A percentile compares a stretch with the other conserved stretches of the same genome.
These are phyloP conservation scores for Aspergillus chevalieri DNA, from an alignment of 2,329 filamentous ascomycete genomes.

Conservation along the genomic window DNA sequence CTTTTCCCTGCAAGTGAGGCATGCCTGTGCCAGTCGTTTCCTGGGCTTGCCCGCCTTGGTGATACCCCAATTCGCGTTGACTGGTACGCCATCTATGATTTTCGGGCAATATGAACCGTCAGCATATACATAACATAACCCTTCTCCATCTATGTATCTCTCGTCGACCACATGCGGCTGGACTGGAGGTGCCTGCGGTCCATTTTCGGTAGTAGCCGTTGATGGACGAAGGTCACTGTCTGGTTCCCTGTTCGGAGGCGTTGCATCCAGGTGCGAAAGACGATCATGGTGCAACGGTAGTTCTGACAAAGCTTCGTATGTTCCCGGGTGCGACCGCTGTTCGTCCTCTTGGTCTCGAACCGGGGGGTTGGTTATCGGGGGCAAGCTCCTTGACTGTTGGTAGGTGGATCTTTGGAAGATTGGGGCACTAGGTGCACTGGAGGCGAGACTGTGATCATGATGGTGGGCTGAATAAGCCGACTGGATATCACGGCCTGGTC, in stretches of 20 bases:
- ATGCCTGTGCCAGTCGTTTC: slow-evolving; percentile 87
- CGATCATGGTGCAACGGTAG: slow-evolving; percentile 14
- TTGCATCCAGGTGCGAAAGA: slow-evolving; percentile 10
- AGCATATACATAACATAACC: slow-evolving; percentile 78
- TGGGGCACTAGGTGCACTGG: slow-evolving; percentile 6
- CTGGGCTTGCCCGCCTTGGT: slow-evolving; percentile 91
- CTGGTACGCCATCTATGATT: slow-evolving; percentile 74
- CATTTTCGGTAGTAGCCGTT: slow-evolving; percentile 2
- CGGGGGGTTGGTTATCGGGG: slow-evolving; percentile 26
- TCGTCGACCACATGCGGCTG: slow-evolving; percentile 36
- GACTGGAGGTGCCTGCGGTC: slow-evolving; percentile 12
- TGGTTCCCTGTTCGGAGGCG: slow-evolving; percentile 10
- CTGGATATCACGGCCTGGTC: slow-evolving; percentile 11
- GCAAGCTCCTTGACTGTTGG: slow-evolving; percentile 17
- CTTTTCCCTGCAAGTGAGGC: slow-evolving; percentile 87
- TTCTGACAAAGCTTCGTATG: slow-evolving; percentile 14
- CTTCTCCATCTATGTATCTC: slow-evolving; percentile 61
- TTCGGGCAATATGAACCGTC: slow-evolving; percentile 78
- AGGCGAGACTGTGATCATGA: slow-evolving; percentile 12
- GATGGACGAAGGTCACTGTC: slow-evolving; percentile 8
- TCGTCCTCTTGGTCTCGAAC: slow-evolving; percentile 17
- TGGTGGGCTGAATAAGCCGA: slow-evolving; percentile 14
- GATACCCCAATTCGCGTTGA: slow-evolving; percentile 88
- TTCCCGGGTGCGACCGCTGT: slow-evolving; percentile 12
- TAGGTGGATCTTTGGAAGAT: background rate